Conservation (phyloP, 192 early-diverging fungal species). For the Coemansia biformis region DNA sequence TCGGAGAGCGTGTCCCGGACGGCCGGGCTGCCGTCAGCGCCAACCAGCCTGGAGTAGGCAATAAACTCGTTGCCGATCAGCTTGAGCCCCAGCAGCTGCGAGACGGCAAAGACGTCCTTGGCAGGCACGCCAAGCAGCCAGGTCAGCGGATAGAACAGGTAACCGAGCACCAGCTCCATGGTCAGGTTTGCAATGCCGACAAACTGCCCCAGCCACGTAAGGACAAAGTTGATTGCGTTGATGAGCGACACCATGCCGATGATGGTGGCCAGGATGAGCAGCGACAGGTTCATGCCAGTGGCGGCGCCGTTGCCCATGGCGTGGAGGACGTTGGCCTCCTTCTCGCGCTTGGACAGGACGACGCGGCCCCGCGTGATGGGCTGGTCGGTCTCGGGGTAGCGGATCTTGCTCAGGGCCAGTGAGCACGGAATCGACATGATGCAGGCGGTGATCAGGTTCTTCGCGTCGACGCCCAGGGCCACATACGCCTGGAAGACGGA, state of each 20-base stretch:
- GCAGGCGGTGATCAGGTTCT: slow-evolving; percentile 71
- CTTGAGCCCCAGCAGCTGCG: slow-evolving; percentile 65
- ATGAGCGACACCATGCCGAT: slow-evolving; percentile 71
- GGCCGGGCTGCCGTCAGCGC: slow-evolving; percentile 5
- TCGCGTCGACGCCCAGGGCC: slow-evolving; percentile 59
- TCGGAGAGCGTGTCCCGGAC: slow-evolving; percentile 37
- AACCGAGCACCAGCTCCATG: slow-evolving; percentile 65
- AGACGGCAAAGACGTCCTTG: slow-evolving; percentile 52
- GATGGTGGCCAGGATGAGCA: slow-evolving; percentile 70
- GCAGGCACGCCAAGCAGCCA: slow-evolving; percentile 62
- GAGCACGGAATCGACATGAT: slow-evolving; percentile 88
- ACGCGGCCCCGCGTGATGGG: slow-evolving; percentile 63
- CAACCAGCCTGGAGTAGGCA: slow-evolving; percentile 55
- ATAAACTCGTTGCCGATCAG: slow-evolving; percentile 84
- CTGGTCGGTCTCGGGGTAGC: slow-evolving; percentile 73
- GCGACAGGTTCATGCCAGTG: slow-evolving; percentile 68
- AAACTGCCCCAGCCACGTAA: slow-evolving; percentile 65
- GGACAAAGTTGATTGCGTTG: slow-evolving; percentile 60
- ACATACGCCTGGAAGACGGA: slow-evolving; percentile 75
- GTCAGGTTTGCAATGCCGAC: slow-evolving; percentile 54
- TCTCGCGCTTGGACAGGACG: slow-evolving; percentile 54
- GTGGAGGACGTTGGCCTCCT: slow-evolving; percentile 70
- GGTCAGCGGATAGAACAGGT: slow-evolving; percentile 68
- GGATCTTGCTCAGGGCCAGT: slow-evolving; percentile 75
- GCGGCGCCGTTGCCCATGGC: slow-evolving; percentile 80